A percentile compares a stretch with the other conserved stretches of the same genome.
phyloP scores from a whole-genome alignment of 2,329 filamentous ascomycete genomes.

The Colletotrichum sp. region DNA sequence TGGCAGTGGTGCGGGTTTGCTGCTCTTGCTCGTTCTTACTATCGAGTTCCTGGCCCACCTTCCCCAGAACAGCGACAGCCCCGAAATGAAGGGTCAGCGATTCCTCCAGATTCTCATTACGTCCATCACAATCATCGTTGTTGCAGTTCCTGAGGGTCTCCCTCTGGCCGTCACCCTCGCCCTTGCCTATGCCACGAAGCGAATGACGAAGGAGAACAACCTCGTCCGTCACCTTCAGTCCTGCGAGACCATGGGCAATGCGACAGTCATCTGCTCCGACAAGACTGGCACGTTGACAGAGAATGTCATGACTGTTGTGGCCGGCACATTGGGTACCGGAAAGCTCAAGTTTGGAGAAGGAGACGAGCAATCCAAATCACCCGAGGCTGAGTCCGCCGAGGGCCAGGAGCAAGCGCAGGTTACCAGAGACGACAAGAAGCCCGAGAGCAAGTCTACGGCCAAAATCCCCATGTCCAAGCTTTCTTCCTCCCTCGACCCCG shows the following conservation, averaged over 20 bases:
- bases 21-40: slow-evolving; percentile 22
- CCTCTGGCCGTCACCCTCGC: slow-evolving; percentile 67
- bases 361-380: slow-evolving; percentile 19
- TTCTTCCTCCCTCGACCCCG: slow-evolving; percentile 31
- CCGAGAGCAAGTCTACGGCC: background rate
- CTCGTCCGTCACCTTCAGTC: slow-evolving; percentile 63
- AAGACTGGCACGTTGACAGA: slow-evolving; percentile 71
- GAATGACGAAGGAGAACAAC: slow-evolving; percentile 69
- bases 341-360: slow-evolving; percentile 41
- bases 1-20: slow-evolving; percentile 23
- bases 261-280: slow-evolving; percentile 68
- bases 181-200: slow-evolving; percentile 66
- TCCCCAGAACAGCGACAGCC: slow-evolving; percentile 32
- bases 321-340: slow-evolving; percentile 53
- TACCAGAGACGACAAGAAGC: background rate
- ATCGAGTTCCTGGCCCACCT: slow-evolving; percentile 39
- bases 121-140: slow-evolving; percentile 60
- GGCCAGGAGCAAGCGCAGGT: background rate
- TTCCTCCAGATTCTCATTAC: slow-evolving; percentile 50
- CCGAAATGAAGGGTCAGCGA: slow-evolving; percentile 52
- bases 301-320: slow-evolving; percentile 67
- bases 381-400: slow-evolving; percentile 1
- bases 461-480: slow-evolving; percentile 12
- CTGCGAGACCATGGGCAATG: slow-evolving; percentile 70
- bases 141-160: slow-evolving; percentile 65